Conservation (phyloP, 2,329 filamentous ascomycete species). For the Botrytis sinoallii region DNA sequence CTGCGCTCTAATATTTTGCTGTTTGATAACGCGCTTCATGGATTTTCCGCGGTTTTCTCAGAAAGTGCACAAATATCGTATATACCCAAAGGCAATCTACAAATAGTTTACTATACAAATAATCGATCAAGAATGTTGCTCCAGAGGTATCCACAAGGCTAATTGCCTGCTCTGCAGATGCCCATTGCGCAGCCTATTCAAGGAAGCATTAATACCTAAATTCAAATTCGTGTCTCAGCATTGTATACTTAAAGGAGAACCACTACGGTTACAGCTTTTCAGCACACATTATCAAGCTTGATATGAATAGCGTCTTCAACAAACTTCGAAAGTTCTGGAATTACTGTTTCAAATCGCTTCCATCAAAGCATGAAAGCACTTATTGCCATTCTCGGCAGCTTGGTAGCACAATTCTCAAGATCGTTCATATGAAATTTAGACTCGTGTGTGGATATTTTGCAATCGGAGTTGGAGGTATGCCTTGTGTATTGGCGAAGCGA, state of each 20-base stretch:
- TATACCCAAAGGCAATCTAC: background rate
- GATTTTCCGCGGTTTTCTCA: constrained; percentile 45
- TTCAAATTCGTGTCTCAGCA: background rate
- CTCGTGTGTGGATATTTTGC: background rate
- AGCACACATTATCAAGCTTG: background rate
- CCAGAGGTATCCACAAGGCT: background rate
- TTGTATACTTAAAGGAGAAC: background rate
- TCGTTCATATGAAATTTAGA: background rate
- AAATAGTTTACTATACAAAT: background rate
- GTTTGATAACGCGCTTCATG: constrained; percentile 74
- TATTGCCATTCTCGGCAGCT: background rate
- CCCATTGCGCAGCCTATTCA: background rate
- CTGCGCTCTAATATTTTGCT: constrained; percentile 64
- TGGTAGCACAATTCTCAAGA: background rate
- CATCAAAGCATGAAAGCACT: background rate
- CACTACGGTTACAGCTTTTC: background rate
- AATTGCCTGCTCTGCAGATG: background rate
- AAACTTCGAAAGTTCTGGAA: background rate
- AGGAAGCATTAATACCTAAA: background rate
- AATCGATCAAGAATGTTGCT: background rate
- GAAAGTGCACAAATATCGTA: background rate
- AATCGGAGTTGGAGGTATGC: background rate
- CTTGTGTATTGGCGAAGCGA: background rate
- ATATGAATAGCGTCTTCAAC: background rate
- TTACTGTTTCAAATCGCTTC: background rate